Evolutionary conservation across 345 rosid genomes (phyloP), one percentile per base, ranked within the genome.

Genomic region (Trapa incisa): DNA sequence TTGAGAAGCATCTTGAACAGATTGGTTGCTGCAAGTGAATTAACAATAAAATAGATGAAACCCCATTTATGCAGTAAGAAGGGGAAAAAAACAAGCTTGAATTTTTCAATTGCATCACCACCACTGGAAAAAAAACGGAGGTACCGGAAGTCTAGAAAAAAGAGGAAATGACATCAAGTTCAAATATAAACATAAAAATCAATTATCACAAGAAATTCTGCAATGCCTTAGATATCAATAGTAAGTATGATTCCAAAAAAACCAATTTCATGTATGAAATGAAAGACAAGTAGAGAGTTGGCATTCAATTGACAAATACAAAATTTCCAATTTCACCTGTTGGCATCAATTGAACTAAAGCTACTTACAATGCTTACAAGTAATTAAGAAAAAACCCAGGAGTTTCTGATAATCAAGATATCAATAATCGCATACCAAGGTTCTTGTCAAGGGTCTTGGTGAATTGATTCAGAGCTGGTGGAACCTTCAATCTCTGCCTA

Each of bases 391-490:
- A 52, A 15, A 16, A 5, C 4, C 4, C 6, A 15, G 16, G 57
- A 52, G 11, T 6, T 39, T 53, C 35, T 4, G 16, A 33, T 13
- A 13, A 66, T 48, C 61, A 36, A 12, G 11, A 48, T 2, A 66
- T 32, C 11, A 6, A 42, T 29, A 5, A 17, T 6, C 6, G 35
- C 71, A 54, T 72, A 88, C 97, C 97, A 3, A 86, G 84, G 61
- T 87, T 87, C 82, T 89, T 92, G 83, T 92, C 98, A 13, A 89
- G 89, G 29, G 98, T 83, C 82, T 92, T 92, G 64, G 96, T 92
- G 78, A 89, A 92, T 75, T 89, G 96, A 71, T 87, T 89, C 64
- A 89, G 74, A 33, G 96, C 84, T 1, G 96, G 96, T 2, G 98
- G 95, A 48, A 92, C 95, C 89, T 92, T 92, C 79, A 92, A 75